A percentile compares a stretch with the other conserved stretches of the same genome.
These are phyloP conservation scores for Elsinoe perseae DNA, from an alignment of 2,329 filamentous ascomycete genomes.

Conservation along the genomic window DNA sequence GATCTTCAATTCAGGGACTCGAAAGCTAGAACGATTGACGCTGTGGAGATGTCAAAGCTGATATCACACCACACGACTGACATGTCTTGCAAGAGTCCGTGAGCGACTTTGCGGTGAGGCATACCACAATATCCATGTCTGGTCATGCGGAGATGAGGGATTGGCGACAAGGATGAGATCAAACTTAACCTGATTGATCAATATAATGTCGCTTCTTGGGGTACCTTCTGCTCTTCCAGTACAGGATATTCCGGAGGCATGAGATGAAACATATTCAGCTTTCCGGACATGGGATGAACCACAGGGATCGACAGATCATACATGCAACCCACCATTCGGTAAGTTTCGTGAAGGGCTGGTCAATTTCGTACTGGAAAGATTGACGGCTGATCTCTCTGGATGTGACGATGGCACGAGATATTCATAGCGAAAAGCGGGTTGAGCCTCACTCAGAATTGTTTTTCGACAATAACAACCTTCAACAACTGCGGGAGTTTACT, in stretches of 20 bases:
- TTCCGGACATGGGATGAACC: neutral
- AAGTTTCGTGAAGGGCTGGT: slow-evolving; percentile 1
- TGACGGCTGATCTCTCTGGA: neutral
- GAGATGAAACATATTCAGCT: neutral
- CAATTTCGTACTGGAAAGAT: too few species aligned
- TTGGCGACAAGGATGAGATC: too few species aligned
- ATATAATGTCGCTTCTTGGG: too few species aligned
- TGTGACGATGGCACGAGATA: neutral
- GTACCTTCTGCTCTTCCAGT: neutral
- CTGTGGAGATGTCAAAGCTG: too few species aligned
- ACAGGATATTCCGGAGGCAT: neutral
- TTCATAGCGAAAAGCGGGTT: neutral
- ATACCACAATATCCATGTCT: too few species aligned
- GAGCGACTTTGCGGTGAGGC: too few species aligned
- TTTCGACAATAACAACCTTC: neutral
- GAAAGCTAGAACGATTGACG: neutral
- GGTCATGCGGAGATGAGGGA: too few species aligned
- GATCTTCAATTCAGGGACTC: neutral
- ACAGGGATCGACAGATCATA: neutral
- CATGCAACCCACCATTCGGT: neutral
- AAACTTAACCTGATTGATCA: neutral
- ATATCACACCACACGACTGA: too few species aligned
- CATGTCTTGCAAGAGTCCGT: too few species aligned
- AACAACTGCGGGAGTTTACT: neutral
- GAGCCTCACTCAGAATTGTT: neutral